Evolutionary conservation across 352 stramenopile species (phyloP), one percentile per base, ranked within the genome.

Genomic region (Phytophthora sansomeana): DNA sequence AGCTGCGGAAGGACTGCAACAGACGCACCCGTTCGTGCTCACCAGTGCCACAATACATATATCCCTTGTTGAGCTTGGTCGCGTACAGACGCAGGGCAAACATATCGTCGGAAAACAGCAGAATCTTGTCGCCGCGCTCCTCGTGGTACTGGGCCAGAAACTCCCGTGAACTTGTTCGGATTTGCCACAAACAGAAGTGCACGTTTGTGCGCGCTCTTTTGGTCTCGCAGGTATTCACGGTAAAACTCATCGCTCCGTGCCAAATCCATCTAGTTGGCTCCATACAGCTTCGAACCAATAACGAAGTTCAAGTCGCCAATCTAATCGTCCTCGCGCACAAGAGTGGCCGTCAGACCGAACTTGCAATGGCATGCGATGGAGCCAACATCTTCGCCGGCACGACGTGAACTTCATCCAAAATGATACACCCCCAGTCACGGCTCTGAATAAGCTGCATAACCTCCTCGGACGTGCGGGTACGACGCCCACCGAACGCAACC

Each of bases 241-340:
- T 99, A 99, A 67, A 99, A 99, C 28, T 98, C 93, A 19, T 90
- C 91, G 11, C 94, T 95, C 48, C 97, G 91, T 26, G 98, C 99
- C 8, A 99, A 79, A 81, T 99, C 97, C 97, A 99, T 99, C 98
- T 98, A 99, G 77, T 99, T 99, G 28, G 98, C 98, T 67, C 93
- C 87, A 54, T 95, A 95, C 19, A 95, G 69, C 72, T 99, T 99
- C 1, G 97, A 97, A 13, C 98, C 98, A 67, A 99, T 99, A 11
- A 99, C 87, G 79, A 99, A 99, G 80, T 99, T 99, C n/a, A 99
- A 82, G 80, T 99, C 97, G 21, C 93, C 95, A 77, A 99, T 99
- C 13, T 99, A 80, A 77, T 99, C 96, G 78, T 99, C 98, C 75
- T 99, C 98, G 28, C 98, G 92, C 28, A 99, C 98, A 24, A 99